Evolutionary conservation across 176 grass and related monocot genomes (phyloP).

Genomic region (Oryza meyeriana): DNA sequence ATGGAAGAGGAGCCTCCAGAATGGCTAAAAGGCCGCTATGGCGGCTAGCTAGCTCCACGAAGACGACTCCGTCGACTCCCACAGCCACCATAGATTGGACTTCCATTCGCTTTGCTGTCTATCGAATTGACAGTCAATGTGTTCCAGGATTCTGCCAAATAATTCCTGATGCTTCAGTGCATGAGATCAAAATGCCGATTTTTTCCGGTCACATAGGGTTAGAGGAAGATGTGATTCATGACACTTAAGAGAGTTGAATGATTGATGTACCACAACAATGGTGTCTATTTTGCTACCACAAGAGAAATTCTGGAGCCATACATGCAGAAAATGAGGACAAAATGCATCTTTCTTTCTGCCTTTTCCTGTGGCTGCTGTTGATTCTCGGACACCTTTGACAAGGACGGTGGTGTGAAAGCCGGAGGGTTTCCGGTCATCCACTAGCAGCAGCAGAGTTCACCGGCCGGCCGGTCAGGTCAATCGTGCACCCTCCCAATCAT

Average conservation of each 20-base stretch:
- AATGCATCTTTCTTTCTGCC: neutral
- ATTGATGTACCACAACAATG: slow-evolving; percentile 20
- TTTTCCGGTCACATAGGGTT: neutral
- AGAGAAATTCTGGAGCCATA: slow-evolving; percentile 3
- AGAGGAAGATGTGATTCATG: neutral
- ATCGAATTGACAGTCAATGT: neutral
- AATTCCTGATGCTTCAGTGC: slow-evolving; percentile 18
- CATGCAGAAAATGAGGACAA: slow-evolving; percentile 27
- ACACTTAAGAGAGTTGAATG: neutral
- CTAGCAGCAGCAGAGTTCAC: slow-evolving; percentile 3
- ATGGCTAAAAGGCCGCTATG: slow-evolving; percentile 64
- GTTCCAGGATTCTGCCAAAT: slow-evolving; percentile 8
- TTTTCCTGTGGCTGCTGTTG: slow-evolving; percentile 23
- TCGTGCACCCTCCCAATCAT: slow-evolving; percentile 27
- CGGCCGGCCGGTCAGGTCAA: neutral
- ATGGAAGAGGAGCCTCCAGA: slow-evolving; percentile 92
- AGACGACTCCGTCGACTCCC: neutral
- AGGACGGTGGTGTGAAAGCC: slow-evolving; percentile 12
- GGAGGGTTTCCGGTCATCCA: slow-evolving; percentile 22
- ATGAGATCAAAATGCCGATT: neutral
- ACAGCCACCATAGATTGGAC: neutral
- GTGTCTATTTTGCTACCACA: neutral
- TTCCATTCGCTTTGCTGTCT: neutral
- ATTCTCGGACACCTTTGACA: slow-evolving; percentile 21
- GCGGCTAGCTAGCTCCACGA: slow-evolving; percentile 43